These are phyloP conservation scores for Mytilinidion resinicola DNA, from an alignment of 495 filamentous ascomycete genomes.

Conservation along the genomic window DNA sequence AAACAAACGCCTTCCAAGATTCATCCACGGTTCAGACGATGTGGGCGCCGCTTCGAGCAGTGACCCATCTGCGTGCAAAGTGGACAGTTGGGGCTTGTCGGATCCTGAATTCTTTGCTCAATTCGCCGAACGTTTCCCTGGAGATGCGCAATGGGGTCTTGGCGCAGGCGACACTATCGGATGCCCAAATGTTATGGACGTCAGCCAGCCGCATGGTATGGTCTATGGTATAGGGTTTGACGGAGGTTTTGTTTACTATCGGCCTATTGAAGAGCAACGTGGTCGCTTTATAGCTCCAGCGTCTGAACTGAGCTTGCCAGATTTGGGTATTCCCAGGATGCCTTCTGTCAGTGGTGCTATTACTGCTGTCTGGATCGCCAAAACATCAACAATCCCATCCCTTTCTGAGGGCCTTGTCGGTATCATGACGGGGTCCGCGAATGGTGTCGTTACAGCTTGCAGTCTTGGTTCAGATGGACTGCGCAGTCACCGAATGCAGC, in stretches of 20 bases:
- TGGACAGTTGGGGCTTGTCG: conserved; percentile 77
- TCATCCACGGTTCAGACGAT: conserved; percentile 75
- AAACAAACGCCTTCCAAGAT: conserved; percentile 64
- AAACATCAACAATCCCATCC: conserved; percentile 61
- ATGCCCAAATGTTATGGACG: conserved; percentile 78
- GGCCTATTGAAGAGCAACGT: conserved; percentile 65
- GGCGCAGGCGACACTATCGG: conserved; percentile 69
- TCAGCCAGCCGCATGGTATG: conserved; percentile 78
- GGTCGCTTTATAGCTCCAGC: conserved; percentile 64
- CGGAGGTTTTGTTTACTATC: conserved; percentile 69
- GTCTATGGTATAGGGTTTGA: conserved; percentile 80
- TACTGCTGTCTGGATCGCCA: conserved; percentile 86
- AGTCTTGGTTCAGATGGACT: conserved; percentile 62
- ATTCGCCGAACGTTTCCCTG: conserved; percentile 66
- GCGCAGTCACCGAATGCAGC: conserved; percentile 57
- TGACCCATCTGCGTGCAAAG: conserved; percentile 67
- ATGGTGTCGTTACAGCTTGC: conserved; percentile 79
- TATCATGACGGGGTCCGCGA: conserved; percentile 76
- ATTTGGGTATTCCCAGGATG: conserved; percentile 67
- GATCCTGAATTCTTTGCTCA: conserved; percentile 69
- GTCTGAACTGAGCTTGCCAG: conserved; percentile 42
- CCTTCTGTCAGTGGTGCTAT: conserved; percentile 54
- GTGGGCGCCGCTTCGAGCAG: conserved; percentile 65
- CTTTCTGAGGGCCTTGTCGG: conserved; percentile 72
- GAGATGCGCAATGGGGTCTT: conserved; percentile 67